A percentile compares a stretch with the other conserved stretches of the same genome.
Evolutionary conservation across 2,329 filamentous ascomycete species (phyloP).

Genomic region (Paecilomyces dactylethromorphus): DNA sequence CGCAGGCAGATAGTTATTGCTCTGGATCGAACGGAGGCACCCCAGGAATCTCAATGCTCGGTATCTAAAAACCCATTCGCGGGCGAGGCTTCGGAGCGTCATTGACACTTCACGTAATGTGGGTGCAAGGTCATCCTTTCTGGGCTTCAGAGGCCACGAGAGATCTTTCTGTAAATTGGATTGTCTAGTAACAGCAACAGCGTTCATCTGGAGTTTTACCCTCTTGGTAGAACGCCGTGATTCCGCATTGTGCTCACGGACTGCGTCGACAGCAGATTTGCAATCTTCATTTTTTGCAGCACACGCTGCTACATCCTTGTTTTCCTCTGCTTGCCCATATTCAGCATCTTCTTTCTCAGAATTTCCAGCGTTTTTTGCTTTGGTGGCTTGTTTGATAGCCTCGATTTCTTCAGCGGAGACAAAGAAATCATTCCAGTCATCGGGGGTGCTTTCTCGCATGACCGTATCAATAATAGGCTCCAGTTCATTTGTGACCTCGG

Average conservation of each 20-base stretch:
- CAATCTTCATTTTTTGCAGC: neutral
- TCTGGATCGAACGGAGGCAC: constrained; percentile 14
- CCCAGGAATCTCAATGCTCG: constrained; percentile 18
- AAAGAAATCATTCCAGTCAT: constrained; percentile 27
- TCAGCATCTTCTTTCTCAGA: neutral
- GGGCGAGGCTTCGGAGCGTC: constrained; percentile 12
- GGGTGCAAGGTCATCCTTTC: constrained; percentile 10
- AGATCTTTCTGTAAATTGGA: neutral
- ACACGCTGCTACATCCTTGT: neutral
- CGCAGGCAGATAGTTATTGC: constrained; percentile 1
- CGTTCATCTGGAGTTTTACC: neutral
- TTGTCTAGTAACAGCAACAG: neutral
- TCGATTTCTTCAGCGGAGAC: neutral
- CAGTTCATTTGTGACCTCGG: constrained; percentile 14
- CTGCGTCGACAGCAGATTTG: neutral
- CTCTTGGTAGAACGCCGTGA: neutral
- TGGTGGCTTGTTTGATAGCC: neutral
- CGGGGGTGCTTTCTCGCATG: constrained; percentile 7
- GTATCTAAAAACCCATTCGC: constrained; percentile 15
- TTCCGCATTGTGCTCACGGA: neutral
- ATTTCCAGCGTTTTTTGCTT: neutral
- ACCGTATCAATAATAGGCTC: constrained; percentile 14
- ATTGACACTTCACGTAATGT: constrained; percentile 13
- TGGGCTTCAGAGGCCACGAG: constrained; percentile 2
- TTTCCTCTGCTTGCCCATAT: neutral